A percentile compares a stretch with the other conserved stretches of the same genome.
Conservation (phyloP, 768 basidiomycete species). For the Kwoniella sp. region DNA sequence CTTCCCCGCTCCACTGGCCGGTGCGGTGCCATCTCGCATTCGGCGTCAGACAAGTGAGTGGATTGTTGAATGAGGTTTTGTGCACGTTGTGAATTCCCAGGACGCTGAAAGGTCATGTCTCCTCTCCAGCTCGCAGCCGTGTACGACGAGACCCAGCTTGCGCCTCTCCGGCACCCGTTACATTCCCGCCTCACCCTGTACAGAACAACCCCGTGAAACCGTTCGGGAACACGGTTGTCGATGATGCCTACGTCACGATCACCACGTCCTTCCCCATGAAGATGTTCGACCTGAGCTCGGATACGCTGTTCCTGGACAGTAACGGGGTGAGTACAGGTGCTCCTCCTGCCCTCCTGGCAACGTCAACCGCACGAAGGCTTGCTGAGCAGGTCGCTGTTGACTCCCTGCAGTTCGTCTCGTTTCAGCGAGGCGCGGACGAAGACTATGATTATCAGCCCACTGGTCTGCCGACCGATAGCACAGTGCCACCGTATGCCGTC, state of each 20-base stretch:
- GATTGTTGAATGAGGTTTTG: no score
- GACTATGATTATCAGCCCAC: no score
- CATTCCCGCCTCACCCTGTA: background rate
- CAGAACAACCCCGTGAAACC: background rate
- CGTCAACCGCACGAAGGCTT: background rate
- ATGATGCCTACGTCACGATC: background rate
- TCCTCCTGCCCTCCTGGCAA: background rate
- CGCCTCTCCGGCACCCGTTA: background rate
- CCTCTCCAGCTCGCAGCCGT: background rate
- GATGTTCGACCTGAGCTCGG: background rate
- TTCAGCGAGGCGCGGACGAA: no score
- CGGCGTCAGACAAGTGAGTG: background rate
- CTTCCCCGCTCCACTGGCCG: background rate
- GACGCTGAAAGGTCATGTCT: background rate
- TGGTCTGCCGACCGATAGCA: no score
- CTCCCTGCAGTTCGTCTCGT: background rate
- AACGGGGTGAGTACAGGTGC: background rate
- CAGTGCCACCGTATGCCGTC: no score
- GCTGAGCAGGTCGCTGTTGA: background rate
- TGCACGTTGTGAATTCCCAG: no score
- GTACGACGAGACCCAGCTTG: no score
- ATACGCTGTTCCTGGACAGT: background rate
- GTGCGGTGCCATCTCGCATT: background rate
- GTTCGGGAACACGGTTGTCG: background rate
- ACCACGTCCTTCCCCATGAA: background rate